Base-by-base conservation (phyloP, 805 yeast genomes). In the Suhomyces sp. region DNA sequence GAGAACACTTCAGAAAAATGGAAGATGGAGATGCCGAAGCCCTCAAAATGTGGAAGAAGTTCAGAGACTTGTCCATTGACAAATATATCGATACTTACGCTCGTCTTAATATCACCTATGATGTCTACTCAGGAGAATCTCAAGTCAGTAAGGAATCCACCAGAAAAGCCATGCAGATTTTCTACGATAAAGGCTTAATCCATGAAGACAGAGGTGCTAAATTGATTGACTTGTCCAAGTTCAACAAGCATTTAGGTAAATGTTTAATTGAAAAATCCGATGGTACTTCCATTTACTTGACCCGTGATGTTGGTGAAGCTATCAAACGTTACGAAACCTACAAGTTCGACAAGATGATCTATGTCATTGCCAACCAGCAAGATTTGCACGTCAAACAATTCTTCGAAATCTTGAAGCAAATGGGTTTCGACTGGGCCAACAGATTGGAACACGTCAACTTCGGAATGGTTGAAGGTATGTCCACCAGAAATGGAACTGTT, bases 391-490 rank as follows among this genome's bases (percentile, higher is more conserved):
- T 77, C 46, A 90, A 90, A 37, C 99, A 93, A 68, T 86, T 93
- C 60, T 91, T 93, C 64, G 95, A 88, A 67, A 87, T 88, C 48
- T 72, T 93, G 57, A 90, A 90, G 53, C 86, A 86, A 65, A 76
- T 91, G 83, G 96, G 87, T 29, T 79, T 74, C 60, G 82, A 78
- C 43, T 93, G 96, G 96, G 90, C 95, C 32, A 68, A 77, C 45
- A 75, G 73, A 40, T 70, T 91, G 50, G 75, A 74, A 53, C 98
- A 91, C 63, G 76, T 93, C 51, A 91, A 84, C 67, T 93, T 90
- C 51, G 99, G 99, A 63, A 84, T 93, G 95, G 98, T 93, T 33
- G 84, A 79, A 56, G 98, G 98, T 51, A 93, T 93, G 99, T 84
- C 95, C 18, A 93, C 98, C 40, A 82, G 99, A 72, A 86, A 81